phyloP scores from a whole-genome alignment of 2,329 filamentous ascomycete species.

The Parafenestella ontariensis region DNA sequence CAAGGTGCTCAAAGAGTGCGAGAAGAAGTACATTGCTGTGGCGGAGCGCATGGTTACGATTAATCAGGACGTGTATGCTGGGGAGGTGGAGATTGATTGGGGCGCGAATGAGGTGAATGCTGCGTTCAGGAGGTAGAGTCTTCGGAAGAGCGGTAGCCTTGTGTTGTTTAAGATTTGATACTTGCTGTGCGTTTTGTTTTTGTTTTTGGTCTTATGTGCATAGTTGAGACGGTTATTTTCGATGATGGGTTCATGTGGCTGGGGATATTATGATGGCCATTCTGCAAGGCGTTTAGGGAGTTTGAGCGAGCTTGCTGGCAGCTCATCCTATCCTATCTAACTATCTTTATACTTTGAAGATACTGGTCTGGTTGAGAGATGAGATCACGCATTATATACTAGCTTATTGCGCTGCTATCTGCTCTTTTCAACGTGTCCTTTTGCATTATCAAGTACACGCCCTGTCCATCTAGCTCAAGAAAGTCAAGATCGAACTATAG shows the following conservation, averaged over 20 bases:
- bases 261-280: background rate
- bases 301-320: background rate
- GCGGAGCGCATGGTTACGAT: slow-evolving; percentile 58
- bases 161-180: slow-evolving; percentile 6
- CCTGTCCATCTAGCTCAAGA: no score
- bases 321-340: no score
- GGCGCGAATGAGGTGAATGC: slow-evolving; percentile 35
- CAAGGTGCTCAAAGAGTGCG: slow-evolving; percentile 67
- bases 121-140: slow-evolving; percentile 39
- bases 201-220: background rate
- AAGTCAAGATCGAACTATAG: no score
- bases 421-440: no score
- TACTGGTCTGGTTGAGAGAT: no score
- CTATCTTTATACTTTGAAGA: no score
- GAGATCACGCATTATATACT: no score
- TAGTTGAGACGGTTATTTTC: background rate
- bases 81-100: slow-evolving; percentile 54
- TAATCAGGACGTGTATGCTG: slow-evolving; percentile 55
- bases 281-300: background rate
- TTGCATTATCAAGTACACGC: no score
- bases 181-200: slow-evolving; percentile 4
- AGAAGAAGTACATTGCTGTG: slow-evolving; percentile 62
- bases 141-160: slow-evolving; percentile 23
- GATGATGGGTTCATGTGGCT: background rate
- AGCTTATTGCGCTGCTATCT: no score